Conservation (phyloP, 2,329 filamentous ascomycete genomes). For the Drechmeria coniospora region DNA sequence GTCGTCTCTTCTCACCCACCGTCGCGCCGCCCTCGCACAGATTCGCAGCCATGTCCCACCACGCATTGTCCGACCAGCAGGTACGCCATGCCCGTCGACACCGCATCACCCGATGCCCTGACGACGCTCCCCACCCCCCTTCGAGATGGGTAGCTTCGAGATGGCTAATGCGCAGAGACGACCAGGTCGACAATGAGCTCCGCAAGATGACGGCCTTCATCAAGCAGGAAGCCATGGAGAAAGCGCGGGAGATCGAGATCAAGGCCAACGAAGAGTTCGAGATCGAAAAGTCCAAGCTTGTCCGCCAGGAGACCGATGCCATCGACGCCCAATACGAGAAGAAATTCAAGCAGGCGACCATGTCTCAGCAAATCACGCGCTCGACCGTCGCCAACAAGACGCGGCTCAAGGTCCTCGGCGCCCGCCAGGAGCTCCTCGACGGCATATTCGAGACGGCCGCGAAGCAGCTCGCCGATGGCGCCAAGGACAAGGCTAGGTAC, state of each 20-base stretch:
- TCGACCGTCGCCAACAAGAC: conserved; percentile 96
- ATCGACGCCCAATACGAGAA: conserved; percentile 93
- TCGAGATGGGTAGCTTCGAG: neutral
- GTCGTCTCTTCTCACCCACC: conserved; percentile 9
- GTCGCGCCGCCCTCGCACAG: conserved; percentile 3
- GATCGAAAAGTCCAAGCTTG: conserved; percentile 97
- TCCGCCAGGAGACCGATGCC: conserved; percentile 81
- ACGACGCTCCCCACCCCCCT: conserved; percentile 4
- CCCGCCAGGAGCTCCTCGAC: conserved; percentile 83
- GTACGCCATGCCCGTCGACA: conserved; percentile 30
- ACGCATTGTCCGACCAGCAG: conserved; percentile 96
- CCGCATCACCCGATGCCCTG: conserved; percentile 4
- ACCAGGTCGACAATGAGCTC: conserved; percentile 88
- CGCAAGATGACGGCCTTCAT: conserved; percentile 99
- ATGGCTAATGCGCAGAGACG: conserved; percentile 1
- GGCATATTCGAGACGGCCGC: conserved; percentile 70
- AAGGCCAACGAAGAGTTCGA: conserved; percentile 98
- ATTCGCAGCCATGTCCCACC: conserved; percentile 66
- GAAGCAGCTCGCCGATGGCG: conserved; percentile 49
- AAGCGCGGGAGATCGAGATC: conserved; percentile 91
- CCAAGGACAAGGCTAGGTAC: conserved; percentile 61
- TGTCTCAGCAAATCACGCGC: conserved; percentile 97
- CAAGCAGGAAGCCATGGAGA: conserved; percentile 93
- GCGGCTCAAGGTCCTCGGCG: conserved; percentile 70
- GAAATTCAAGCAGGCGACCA: conserved; percentile 97